Base-by-base conservation (phyloP, 2,329 filamentous ascomycete genomes). In the Diaporthe australafricana region DNA sequence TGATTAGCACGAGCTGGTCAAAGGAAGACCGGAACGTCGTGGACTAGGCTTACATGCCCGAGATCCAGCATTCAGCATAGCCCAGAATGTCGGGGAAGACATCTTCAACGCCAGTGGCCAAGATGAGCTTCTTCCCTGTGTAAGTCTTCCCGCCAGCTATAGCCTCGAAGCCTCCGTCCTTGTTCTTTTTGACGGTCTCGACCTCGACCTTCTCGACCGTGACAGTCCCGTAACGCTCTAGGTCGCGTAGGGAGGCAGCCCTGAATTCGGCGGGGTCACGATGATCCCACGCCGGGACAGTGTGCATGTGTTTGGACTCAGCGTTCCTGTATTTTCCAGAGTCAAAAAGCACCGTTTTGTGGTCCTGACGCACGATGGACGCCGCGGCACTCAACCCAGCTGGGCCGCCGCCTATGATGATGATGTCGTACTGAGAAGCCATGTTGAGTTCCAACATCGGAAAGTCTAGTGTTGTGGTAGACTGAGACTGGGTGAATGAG, bases 71-170 rank as follows among this genome's bases (percentile, higher is more conserved):
- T 52, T 90, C 86, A 0, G 74, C 80, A 73, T 88, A 91, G 0
- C 89, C 89, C 1, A 81, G 75, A 3, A 90, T 85, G 14, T 85
- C 81, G 0, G 86, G 86, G 27, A 86, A 77, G 0, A 87, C 74
- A 74, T 92, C 89, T 20, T 76, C 78, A 0, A 87, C 81, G 0
- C 90, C 89, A 0, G 81, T 88, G 0, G 87, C 89, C 0, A 92
- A 78, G 0, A 89, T 84, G 0, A 92, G 56, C 72, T 88, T 91
- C 62, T 81, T 82, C 0, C 88, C 88, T 5, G 77, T 74, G 75
- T 85, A 90, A 0, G 74, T 76, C 2, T 77, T 75, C 0, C 87
- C 87, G 17, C 7, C 35, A 70, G 89, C 88, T 0, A 75, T 74
- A 9, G 80, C 77, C 17, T 55, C 48, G 35, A 70, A 70, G 1